Conservation (phyloP, 495 filamentous ascomycete species). For the Podospora pseudoanserina region DNA sequence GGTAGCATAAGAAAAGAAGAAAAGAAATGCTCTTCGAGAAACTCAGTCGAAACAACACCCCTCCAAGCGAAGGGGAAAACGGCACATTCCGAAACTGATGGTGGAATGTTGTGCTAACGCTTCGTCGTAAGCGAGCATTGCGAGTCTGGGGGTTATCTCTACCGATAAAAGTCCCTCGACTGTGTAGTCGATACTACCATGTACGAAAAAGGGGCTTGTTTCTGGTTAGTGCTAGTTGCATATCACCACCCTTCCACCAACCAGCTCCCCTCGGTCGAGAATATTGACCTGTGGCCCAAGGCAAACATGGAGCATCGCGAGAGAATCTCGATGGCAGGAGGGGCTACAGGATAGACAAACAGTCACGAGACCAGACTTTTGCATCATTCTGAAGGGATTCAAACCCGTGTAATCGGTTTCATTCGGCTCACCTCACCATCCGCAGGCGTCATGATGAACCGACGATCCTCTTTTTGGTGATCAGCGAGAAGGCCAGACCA, state of each 20-base stretch:
- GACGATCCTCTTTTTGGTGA: slow-evolving; percentile 5
- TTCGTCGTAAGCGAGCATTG: neutral
- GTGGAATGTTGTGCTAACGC: neutral
- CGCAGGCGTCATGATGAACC: slow-evolving; percentile 11
- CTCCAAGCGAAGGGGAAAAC: slow-evolving; percentile 14
- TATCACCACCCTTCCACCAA: neutral
- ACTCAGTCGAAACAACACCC: slow-evolving; percentile 15
- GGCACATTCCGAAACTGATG: slow-evolving; percentile 9
- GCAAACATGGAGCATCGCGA: neutral
- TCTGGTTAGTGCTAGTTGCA: neutral
- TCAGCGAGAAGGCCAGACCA: neutral
- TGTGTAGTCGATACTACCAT: neutral
- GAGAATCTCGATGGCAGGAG: neutral
- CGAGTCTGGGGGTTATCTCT: neutral
- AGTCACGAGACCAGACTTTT: neutral
- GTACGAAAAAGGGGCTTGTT: neutral
- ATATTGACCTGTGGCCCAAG: neutral
- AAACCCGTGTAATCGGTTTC: neutral
- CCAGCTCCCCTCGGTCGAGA: neutral
- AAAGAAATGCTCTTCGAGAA: slow-evolving; percentile 13
- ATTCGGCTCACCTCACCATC: slow-evolving; percentile 10
- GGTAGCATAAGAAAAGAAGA: slow-evolving; percentile 9
- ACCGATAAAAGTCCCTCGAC: neutral
- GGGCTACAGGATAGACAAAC: neutral
- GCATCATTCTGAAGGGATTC: neutral